These are phyloP conservation scores for Asterochloris erici DNA, from an alignment of 139 green algal genomes.

Conservation along the genomic window DNA sequence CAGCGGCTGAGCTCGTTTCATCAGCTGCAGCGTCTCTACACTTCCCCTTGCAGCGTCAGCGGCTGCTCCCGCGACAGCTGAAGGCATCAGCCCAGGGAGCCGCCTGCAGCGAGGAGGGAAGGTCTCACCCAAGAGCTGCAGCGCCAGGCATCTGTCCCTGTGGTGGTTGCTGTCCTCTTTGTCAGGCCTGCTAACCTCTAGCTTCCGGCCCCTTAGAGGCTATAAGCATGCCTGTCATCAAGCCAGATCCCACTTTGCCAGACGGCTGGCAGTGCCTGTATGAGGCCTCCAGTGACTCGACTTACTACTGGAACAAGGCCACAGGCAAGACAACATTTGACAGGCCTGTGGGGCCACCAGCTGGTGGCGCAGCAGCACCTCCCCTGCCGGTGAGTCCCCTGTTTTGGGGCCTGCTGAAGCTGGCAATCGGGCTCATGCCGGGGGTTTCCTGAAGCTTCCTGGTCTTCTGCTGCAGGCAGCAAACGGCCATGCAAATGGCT, in stretches of 20 bases:
- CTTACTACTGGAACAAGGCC: slow-evolving; percentile 86
- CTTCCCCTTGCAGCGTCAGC: too few relatives aligned
- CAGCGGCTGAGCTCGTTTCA: too few relatives aligned
- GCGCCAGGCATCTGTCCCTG: too few relatives aligned
- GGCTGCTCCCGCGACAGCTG: too few relatives aligned
- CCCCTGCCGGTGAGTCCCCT: background rate
- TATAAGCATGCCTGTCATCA: background rate
- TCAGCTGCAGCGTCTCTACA: too few relatives aligned
- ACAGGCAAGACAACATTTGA: slow-evolving; percentile 75
- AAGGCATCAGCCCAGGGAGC: too few relatives aligned
- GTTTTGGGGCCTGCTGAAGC: background rate
- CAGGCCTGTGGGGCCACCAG: slow-evolving; percentile 36
- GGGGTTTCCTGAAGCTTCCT: background rate
- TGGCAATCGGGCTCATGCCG: background rate
- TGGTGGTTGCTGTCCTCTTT: too few relatives aligned
- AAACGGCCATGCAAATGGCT: background rate
- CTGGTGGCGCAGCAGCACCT: background rate
- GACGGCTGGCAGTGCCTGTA: slow-evolving; percentile 44
- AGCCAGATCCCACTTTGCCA: slow-evolving; percentile 46
- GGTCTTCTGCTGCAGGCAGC: background rate
- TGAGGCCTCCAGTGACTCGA: slow-evolving; percentile 41
- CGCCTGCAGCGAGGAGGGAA: too few relatives aligned
- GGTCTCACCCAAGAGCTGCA: too few relatives aligned
- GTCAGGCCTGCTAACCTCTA: too few relatives aligned
- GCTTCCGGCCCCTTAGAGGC: too few relatives aligned